These are phyloP conservation scores for Aureobasidium musti DNA, from an alignment of 2,329 filamentous ascomycete genomes.

Conservation along the genomic window DNA sequence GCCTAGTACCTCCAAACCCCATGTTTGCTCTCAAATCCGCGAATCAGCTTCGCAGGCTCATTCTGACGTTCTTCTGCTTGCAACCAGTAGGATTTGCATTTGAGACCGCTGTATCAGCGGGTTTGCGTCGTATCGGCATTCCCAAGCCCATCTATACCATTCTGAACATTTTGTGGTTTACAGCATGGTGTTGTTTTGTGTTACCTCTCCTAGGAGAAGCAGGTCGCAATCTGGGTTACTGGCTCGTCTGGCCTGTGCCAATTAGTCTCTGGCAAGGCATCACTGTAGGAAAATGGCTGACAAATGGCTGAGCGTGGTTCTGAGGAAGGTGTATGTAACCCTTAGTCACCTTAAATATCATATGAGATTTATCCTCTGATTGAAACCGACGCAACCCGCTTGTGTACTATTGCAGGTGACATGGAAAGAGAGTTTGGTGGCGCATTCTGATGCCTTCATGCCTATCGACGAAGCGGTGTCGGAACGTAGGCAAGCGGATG, in stretches of 20 bases:
- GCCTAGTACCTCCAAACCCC: constrained; percentile 39
- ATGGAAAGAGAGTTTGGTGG: too few species aligned
- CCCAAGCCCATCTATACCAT: constrained; percentile 26
- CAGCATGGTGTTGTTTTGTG: constrained; percentile 34
- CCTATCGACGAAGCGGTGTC: too few species aligned
- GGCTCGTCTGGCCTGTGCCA: constrained; percentile 35
- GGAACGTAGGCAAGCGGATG: too few species aligned
- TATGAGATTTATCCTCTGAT: too few species aligned
- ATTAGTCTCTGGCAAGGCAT: constrained; percentile 35
- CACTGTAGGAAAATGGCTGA: constrained; percentile 32
- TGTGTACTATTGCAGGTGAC: too few species aligned
- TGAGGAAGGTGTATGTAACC: background rate
- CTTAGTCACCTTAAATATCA: too few species aligned
- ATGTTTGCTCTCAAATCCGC: constrained; percentile 27
- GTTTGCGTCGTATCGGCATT: constrained; percentile 3
- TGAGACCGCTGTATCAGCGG: constrained; percentile 33
- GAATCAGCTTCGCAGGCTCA: constrained; percentile 20
- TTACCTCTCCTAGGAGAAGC: constrained; percentile 36
- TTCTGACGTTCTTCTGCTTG: constrained; percentile 38
- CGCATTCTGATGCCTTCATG: too few species aligned
- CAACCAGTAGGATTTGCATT: constrained; percentile 37
- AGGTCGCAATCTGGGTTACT: constrained; percentile 36
- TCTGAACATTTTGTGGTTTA: constrained; percentile 34
- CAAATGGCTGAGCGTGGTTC: too few species aligned
- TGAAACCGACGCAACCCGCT: too few species aligned